Percentiles rank a stretch among this genome's conserved stretches.
These are phyloP conservation scores for Annulohypoxylon nitens DNA, from an alignment of 495 filamentous ascomycete genomes.

Conservation along the genomic window DNA sequence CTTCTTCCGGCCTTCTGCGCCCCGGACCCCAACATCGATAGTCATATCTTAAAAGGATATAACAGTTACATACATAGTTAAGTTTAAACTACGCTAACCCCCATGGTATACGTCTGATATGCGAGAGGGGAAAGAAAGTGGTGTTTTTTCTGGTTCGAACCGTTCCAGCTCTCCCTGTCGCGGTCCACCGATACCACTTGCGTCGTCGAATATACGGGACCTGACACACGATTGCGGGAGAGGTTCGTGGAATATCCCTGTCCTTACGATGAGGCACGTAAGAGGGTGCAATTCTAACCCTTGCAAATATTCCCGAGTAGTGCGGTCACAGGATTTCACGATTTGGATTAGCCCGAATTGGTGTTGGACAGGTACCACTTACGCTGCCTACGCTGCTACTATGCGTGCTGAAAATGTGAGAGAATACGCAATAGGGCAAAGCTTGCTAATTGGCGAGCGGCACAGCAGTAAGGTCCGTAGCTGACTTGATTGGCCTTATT, in stretches of 20 bases:
- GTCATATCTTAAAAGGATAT: background rate
- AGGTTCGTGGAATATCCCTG: conserved; percentile 7
- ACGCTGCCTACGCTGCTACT: background rate
- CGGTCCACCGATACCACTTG: conserved; percentile 18
- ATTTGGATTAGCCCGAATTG: conserved; percentile 15
- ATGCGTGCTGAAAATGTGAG: background rate
- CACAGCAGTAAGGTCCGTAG: background rate
- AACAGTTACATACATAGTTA: background rate
- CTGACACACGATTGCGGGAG: conserved; percentile 19
- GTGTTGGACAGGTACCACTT: background rate
- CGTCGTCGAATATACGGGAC: conserved; percentile 7
- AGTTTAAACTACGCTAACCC: background rate
- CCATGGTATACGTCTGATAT: background rate
- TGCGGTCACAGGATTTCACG: conserved; percentile 8
- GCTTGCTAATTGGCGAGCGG: background rate
- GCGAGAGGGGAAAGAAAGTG: background rate
- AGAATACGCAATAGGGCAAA: conserved; percentile 9
- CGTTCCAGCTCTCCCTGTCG: conserved; percentile 9
- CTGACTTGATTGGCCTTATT: background rate
- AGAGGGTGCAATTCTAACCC: conserved; percentile 5
- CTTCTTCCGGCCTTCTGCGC: background rate
- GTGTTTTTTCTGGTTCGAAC: conserved; percentile 11
- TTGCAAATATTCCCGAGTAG: background rate
- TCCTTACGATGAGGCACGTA: conserved; percentile 13
- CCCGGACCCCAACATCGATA: conserved; percentile 4